Evolutionary conservation across 495 filamentous ascomycete genomes (phyloP), one percentile per base, ranked within the genome.

Genomic region (Xylaria palmicola): DNA sequence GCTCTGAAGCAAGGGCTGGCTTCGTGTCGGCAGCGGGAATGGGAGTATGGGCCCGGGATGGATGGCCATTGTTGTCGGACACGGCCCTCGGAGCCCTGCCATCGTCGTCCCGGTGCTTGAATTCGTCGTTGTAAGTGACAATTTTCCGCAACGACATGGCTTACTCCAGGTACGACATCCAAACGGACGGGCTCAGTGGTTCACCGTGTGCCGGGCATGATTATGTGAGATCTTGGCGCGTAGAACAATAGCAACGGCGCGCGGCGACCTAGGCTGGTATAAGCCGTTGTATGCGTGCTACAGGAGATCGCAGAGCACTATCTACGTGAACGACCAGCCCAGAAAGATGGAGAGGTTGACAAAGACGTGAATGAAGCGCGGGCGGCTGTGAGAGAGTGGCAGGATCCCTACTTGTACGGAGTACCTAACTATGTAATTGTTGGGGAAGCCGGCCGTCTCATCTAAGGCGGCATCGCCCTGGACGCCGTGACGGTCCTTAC

Each of bases 121-220:
- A 1, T 27, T 60, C 59, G 34, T 71, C 70, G 27, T 58, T 65
- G 52, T 63, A 65, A 54, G 64, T 55, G 59, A 66, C 54, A 59
- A 49, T 56, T 64, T 65, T 65, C 65, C 67, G 63, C 63, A 62
- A 65, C 66, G 69, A 65, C 69, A 72, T 69, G 43, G 64, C 62
- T 72, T 48, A 51, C 54, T 56, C 59, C 49, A 37, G 43, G 57
- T 36, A 60, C 22, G 57, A 44, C 29, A 19, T 36, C 36, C 36
- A 43, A 27, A 43, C 32, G 8, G 37, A 51, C 37, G 47, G 48
- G 19, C 43, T 56, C 39, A 49, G 40, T 50, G 59, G 59, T 65
- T 68, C 64, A 71, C 68, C 17, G 27, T 67, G 62, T 59, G 48
- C 30, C 44, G 53, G 22, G 30, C 68, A 71, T 71, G 48, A 44